Percentiles rank a stretch among this genome's conserved stretches.
Conservation (phyloP, 2,329 filamentous ascomycete species). For the Bimuria novae-zelandiae region DNA sequence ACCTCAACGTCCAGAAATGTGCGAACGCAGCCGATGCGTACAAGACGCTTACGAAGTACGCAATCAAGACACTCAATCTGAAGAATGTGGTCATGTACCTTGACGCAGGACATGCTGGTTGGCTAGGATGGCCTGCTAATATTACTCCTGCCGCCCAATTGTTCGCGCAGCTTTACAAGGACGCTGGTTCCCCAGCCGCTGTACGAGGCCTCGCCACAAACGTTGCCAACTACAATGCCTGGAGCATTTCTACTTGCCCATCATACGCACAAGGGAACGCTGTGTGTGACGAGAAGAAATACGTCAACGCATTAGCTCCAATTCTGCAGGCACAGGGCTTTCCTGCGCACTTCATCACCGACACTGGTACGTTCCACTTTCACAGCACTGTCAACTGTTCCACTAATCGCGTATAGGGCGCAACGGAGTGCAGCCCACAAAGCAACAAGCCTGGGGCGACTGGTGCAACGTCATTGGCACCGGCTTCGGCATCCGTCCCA, state of each 20-base stretch:
- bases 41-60: slow-evolving; percentile 59
- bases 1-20: slow-evolving; percentile 58
- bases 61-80: slow-evolving; percentile 59
- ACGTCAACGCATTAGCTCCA: slow-evolving; percentile 57
- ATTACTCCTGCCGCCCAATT: slow-evolving; percentile 54
- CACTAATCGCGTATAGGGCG: slow-evolving; percentile 43
- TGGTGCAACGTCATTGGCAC: slow-evolving; percentile 69
- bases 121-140: slow-evolving; percentile 66
- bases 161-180: slow-evolving; percentile 51
- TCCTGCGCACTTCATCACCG: slow-evolving; percentile 59
- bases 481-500: slow-evolving; percentile 65
- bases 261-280: slow-evolving; percentile 50
- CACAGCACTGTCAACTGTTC: background rate
- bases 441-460: slow-evolving; percentile 61
- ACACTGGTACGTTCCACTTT: slow-evolving; percentile 33
- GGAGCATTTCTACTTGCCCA: slow-evolving; percentile 50
- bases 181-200: slow-evolving; percentile 50
- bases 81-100: slow-evolving; percentile 66
- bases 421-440: slow-evolving; percentile 63
- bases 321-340: slow-evolving; percentile 52
- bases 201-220: slow-evolving; percentile 60
- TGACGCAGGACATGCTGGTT: slow-evolving; percentile 66
- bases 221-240: slow-evolving; percentile 63
- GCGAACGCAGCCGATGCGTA: slow-evolving; percentile 59
- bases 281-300: slow-evolving; percentile 58